Conservation (phyloP, 2,329 filamentous ascomycete species). For the Malbranchea cinnamomea region DNA sequence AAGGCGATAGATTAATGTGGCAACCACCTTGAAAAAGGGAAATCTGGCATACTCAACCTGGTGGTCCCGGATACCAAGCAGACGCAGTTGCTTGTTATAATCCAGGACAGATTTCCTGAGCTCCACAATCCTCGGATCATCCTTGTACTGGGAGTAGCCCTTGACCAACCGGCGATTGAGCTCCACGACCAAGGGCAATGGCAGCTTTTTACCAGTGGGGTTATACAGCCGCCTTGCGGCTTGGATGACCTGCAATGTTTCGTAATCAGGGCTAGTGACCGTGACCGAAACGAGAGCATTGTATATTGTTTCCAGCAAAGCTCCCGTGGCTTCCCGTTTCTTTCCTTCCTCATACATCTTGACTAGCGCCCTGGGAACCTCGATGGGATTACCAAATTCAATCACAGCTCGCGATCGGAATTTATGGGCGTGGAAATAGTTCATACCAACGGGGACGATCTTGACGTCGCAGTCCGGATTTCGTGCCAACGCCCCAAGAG, state of each 20-base stretch:
- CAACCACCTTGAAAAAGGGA: conserved; percentile 59
- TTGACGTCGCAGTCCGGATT: conserved; percentile 78
- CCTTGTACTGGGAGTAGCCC: conserved; percentile 84
- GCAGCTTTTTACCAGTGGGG: conserved; percentile 82
- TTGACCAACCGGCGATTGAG: conserved; percentile 81
- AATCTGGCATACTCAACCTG: conserved; percentile 86
- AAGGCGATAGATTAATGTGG: conserved; percentile 65
- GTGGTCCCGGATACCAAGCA: conserved; percentile 80
- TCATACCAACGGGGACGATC: conserved; percentile 96
- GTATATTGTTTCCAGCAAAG: conserved; percentile 74
- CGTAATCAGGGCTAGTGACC: conserved; percentile 83
- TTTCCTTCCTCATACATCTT: conserved; percentile 72
- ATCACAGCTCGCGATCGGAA: conserved; percentile 92
- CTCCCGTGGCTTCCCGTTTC: conserved; percentile 71
- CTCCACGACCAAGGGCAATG: conserved; percentile 82
- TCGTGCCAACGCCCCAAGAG: conserved; percentile 71
- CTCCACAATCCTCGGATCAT: conserved; percentile 66
- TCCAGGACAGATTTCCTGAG: conserved; percentile 61
- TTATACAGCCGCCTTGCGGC: conserved; percentile 88
- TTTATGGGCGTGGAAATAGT: conserved; percentile 98
- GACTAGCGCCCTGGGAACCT: conserved; percentile 68
- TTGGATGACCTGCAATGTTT: conserved; percentile 81
- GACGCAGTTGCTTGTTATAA: conserved; percentile 77
- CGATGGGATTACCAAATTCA: conserved; percentile 82
- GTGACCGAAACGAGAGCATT: conserved; percentile 76